A percentile compares a stretch with the other conserved stretches of the same genome.
phyloP scores from a whole-genome alignment of 441 rosid species.

The Euphorbia celastroides region DNA sequence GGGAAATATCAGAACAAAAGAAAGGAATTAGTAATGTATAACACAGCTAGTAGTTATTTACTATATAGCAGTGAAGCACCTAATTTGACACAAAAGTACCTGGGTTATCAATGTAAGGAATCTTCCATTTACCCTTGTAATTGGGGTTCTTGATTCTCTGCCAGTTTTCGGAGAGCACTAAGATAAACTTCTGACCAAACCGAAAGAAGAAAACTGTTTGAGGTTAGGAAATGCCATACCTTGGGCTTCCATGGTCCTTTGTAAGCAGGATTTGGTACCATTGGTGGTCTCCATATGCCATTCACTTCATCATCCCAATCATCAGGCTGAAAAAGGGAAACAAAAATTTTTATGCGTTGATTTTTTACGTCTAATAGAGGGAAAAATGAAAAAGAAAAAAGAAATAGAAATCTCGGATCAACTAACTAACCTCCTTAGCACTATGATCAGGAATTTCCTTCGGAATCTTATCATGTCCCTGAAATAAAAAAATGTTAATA shows the following conservation, averaged over 20 bases:
- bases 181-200: slow-evolving; percentile 8
- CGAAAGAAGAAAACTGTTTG: neutral
- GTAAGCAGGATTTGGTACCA: slow-evolving; percentile 74
- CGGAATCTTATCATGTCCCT: slow-evolving; percentile 76
- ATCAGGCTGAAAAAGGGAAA: slow-evolving; percentile 47
- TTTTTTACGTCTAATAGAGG: neutral
- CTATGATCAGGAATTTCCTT: slow-evolving; percentile 68
- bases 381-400: neutral
- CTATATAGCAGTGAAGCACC: neutral
- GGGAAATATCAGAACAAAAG: slow-evolving; percentile 2
- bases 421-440: slow-evolving; percentile 61
- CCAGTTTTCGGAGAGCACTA: neutral
- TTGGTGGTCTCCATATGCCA: slow-evolving; percentile 77
- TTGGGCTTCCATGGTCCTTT: slow-evolving; percentile 92
- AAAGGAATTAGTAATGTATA: neutral
- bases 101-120: slow-evolving; percentile 88
- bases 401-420: neutral
- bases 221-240: slow-evolving; percentile 33
- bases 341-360: slow-evolving; percentile 7
- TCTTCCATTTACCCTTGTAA: slow-evolving; percentile 90
- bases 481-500: slow-evolving; percentile 16
- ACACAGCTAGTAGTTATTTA: neutral
- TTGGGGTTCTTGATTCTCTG: slow-evolving; percentile 92
- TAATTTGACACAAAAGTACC: slow-evolving; percentile 30
- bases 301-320: slow-evolving; percentile 86